Base-by-base conservation (phyloP, 2,329 filamentous ascomycete genomes). In the Lachnellula arida region DNA sequence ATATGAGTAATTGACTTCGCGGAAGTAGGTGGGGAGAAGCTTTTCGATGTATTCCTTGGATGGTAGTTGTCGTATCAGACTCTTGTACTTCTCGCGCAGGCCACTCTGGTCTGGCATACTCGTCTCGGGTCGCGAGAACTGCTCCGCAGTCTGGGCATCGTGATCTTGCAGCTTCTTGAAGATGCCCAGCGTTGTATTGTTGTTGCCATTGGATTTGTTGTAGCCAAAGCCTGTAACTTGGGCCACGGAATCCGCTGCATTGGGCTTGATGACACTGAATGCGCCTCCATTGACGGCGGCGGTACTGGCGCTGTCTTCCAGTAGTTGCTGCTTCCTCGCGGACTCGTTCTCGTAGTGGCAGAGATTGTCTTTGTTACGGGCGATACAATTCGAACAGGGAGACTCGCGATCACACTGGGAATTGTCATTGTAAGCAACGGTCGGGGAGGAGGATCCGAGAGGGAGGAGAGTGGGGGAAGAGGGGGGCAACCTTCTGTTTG, bases 1-100 rank as follows among this genome's bases (percentile, higher is more conserved):
- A 67, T 86, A 85, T 54, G 81, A 78, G 74, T 77, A 81, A 67
- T 85, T 85, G 65, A 83, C 76, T 53, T 82, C 75, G n/a, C 67
- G 66, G 57, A 86, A 79, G 66, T 79, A 86, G 8, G 81, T 73
- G 14, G 72, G 72, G 14, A 81, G 71, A 8, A 86, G 77, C 59
- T 76, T 75, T 60, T 83, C 80, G 49, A 84, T 76, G 63, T 80
- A 79, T 23, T 71, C 71, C 56, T 76, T 75, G 5, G 81, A 75
- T 0, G 83, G 83, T 4, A 86, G 70, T 62, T 83, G 80, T 22
- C 81, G 76, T 49, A 85, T 76, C 17, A 84, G 70, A 23, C 74
- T 74, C 70, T 81, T 82, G 71, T 85, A 86, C 59, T 79, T 79
- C 66, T 84, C 80, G 54, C 76, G 75, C 48, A 78, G 67, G 15